A percentile compares a stretch with the other conserved stretches of the same genome.
Conservation (phyloP, 2,329 filamentous ascomycete genomes). For the Monosporascus sp. region DNA sequence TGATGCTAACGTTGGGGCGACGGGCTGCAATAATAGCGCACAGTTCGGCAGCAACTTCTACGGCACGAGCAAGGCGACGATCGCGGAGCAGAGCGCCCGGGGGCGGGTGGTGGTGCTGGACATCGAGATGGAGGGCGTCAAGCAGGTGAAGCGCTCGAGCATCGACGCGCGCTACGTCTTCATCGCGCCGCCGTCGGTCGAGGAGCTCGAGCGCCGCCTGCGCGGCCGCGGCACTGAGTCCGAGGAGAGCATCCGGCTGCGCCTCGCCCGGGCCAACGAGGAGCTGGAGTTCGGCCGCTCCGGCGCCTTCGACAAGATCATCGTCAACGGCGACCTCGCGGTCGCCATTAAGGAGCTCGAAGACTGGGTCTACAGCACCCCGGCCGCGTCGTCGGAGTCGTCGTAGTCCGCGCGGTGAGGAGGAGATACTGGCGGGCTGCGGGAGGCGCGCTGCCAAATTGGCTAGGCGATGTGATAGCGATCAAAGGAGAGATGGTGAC, state of each 20-base stretch:
- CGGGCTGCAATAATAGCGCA: slow-evolving; percentile 42
- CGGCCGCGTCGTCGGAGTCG: neutral
- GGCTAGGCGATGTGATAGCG: no score
- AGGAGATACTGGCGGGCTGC: no score
- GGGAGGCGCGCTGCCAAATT: no score
- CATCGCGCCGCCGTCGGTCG: slow-evolving; percentile 71
- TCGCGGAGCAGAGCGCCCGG: slow-evolving; percentile 66
- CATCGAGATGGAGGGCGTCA: slow-evolving; percentile 98
- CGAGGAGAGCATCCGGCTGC: slow-evolving; percentile 64
- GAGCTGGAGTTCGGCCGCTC: slow-evolving; percentile 70
- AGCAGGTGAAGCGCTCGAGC: slow-evolving; percentile 77
- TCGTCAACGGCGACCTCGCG: slow-evolving; percentile 57
- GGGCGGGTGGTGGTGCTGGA: slow-evolving; percentile 77
- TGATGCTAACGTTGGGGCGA: no score
- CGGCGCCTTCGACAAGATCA: slow-evolving; percentile 58
- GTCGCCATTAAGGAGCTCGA: slow-evolving; percentile 48
- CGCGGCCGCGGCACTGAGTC: slow-evolving; percentile 73
- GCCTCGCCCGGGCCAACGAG: slow-evolving; percentile 64
- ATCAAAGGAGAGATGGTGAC: no score
- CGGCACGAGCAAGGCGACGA: slow-evolving; percentile 75
- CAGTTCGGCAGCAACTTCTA: slow-evolving; percentile 83
- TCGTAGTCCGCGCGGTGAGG: neutral
- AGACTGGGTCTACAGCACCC: slow-evolving; percentile 35
- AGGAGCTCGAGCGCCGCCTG: slow-evolving; percentile 68
- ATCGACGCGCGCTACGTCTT: slow-evolving; percentile 79